Base-by-base conservation (phyloP, 176 grass and related monocot species). In the Miscanthus lutarioriparius region DNA sequence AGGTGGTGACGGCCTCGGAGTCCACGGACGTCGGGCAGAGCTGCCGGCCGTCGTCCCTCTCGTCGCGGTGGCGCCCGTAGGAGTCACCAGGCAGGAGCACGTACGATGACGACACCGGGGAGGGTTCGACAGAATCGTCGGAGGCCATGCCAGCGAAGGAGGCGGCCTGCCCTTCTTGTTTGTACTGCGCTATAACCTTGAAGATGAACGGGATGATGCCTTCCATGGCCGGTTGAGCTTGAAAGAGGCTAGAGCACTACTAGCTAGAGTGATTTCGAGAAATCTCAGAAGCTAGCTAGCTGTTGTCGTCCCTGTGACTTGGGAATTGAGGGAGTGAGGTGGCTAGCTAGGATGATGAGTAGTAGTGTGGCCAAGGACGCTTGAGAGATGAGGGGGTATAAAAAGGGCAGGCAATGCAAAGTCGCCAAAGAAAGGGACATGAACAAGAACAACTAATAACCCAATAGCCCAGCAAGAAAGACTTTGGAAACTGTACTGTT, bases 201-300 rank as follows among this genome's bases (percentile, higher is more conserved):
- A 90, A 89, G 80, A 95, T 74, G 78, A 92, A 90, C 26, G 93
- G 93, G 61, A 95, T 90, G 80, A 95, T 45, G 77, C 89, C 92
- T 78, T 94, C 92, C 92, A 94, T 94, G 38, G 26, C 56, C 3
- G 13, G 4, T 7, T 25, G 2, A 25, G 4, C 56, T 25, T 61
- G 56, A 61, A 61, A 61, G 22, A 15, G 33, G 72, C 69, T 41
- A 40, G 3, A 64, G 49, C 51, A 53, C 49, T 35, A 35, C 4
- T 2, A 20, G 20, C 19, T 10, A 8, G 23, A 64, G 61, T 64
- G 11, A 4, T 28, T 28, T 6, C 2, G 25, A 28, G 11, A 64
- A 64, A 88, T 56, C 56, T 23, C 38, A 40, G 81, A 62, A 61
- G 33, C n/a, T 63, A 68, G 33, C n/a, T 63, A 20, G 33, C n/a